These are phyloP conservation scores for Candida tammaniensis DNA, from an alignment of 805 yeast genomes.

Conservation along the genomic window DNA sequence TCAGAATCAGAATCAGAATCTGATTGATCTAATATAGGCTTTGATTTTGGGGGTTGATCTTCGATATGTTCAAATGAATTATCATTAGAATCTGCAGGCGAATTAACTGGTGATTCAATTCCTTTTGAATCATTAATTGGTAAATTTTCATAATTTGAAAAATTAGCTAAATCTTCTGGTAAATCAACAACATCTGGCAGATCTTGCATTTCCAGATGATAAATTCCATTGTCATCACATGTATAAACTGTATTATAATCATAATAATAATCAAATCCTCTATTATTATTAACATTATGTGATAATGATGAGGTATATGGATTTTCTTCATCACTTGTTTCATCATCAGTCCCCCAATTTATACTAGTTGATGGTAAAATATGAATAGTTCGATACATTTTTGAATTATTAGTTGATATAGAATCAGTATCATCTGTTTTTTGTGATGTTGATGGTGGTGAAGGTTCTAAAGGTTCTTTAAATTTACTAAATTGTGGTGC, in stretches of 20 bases:
- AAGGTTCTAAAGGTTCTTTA: slow-evolving; percentile 4
- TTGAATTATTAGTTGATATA: slow-evolving; percentile 27
- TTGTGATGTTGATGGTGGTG: slow-evolving; percentile 10
- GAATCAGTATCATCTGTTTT: slow-evolving; percentile 27
- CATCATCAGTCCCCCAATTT: slow-evolving; percentile 67
- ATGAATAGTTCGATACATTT: slow-evolving; percentile 58
- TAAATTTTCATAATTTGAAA: slow-evolving; percentile 35
- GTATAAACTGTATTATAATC: slow-evolving; percentile 78
- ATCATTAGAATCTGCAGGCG: slow-evolving; percentile 2
- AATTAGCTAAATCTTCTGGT: slow-evolving; percentile 44
- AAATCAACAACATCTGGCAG: slow-evolving; percentile 43
- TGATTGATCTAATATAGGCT: slow-evolving; percentile 12
- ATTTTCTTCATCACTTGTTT: slow-evolving; percentile 58
- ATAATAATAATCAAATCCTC: slow-evolving; percentile 76
- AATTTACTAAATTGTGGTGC: slow-evolving; percentile 16
- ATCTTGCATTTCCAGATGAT: slow-evolving; percentile 20
- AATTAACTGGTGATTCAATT: background rate
- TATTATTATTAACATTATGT: slow-evolving; percentile 66
- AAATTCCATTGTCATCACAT: slow-evolving; percentile 43
- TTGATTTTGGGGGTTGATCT: no score
- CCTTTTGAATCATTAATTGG: slow-evolving; percentile 32
- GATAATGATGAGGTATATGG: slow-evolving; percentile 55
- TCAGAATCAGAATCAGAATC: slow-evolving; percentile 25
- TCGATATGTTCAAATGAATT: no score
- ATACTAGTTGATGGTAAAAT: slow-evolving; percentile 83